A percentile compares a stretch with the other conserved stretches of the same genome.
Evolutionary conservation across 305 asterid genomes (phyloP).

Genomic region (Caryopteris hybrid): DNA sequence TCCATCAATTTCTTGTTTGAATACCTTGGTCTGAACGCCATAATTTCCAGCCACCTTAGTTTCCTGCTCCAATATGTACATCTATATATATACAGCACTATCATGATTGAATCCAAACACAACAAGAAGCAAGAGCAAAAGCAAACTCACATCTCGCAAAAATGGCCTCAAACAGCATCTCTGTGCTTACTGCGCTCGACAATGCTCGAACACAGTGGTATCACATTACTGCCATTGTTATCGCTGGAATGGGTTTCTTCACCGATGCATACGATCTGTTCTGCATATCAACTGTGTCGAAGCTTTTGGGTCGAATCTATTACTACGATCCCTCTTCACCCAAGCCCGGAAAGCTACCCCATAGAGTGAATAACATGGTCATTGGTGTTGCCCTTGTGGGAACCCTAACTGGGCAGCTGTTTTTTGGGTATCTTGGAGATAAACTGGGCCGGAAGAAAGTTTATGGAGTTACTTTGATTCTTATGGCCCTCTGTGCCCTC

Average conservation of each 20-base stretch:
- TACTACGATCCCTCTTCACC: conserved; percentile 19
- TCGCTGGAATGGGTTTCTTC: conserved; percentile 58
- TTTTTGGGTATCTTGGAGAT: conserved; percentile 60
- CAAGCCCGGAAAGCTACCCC: conserved; percentile 53
- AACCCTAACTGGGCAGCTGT: conserved; percentile 50
- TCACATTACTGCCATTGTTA: conserved; percentile 54
- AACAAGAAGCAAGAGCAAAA: no score
- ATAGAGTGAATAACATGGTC: conserved; percentile 36
- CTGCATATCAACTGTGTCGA: conserved; percentile 43
- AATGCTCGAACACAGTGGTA: conserved; percentile 56
- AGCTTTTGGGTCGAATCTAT: conserved; percentile 52
- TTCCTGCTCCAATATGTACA: no score
- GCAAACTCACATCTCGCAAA: no score
- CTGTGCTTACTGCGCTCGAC: conserved; percentile 55
- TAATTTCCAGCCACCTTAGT: no score
- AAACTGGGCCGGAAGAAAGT: conserved; percentile 58
- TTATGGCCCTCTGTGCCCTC: conserved; percentile 52
- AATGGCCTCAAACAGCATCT: conserved; percentile 41
- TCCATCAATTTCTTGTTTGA: background rate
- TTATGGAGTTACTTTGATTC: conserved; percentile 48
- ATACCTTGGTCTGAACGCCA: background rate
- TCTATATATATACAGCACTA: no score
- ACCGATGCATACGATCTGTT: conserved; percentile 56
- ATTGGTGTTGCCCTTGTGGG: conserved; percentile 58
- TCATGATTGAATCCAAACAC: no score